Evolutionary conservation across 2,329 filamentous ascomycete species (phyloP).

Genomic region (Sphaerostilbella broomeana): DNA sequence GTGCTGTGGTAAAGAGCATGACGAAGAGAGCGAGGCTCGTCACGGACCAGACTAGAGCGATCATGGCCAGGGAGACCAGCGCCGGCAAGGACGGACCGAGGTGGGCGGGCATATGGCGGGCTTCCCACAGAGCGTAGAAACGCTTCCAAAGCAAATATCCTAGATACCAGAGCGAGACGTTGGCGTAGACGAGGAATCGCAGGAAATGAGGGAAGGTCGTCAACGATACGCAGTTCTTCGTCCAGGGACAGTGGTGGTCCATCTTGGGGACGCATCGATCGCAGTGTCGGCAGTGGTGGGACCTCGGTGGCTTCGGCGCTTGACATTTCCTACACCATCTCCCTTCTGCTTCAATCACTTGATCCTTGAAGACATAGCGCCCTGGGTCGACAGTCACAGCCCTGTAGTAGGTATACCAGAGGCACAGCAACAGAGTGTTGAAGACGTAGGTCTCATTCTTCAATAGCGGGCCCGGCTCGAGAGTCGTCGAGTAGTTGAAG

Average conservation of each 20-base stretch:
- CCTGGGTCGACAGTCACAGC: conserved; percentile 54
- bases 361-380: conserved; percentile 40
- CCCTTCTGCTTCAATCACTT: conserved; percentile 27
- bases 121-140: conserved; percentile 53
- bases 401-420: conserved; percentile 64
- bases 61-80: conserved; percentile 54
- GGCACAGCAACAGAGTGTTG: conserved; percentile 56
- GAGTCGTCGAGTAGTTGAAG: conserved; percentile 50
- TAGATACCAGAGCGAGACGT: conserved; percentile 57
- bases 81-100: conserved; percentile 59
- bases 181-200: conserved; percentile 67
- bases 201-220: conserved; percentile 77
- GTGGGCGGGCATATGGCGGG: conserved; percentile 64
- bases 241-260: conserved; percentile 88
- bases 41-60: conserved; percentile 51
- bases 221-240: conserved; percentile 73
- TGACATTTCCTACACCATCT: conserved; percentile 73
- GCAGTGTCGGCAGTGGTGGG: conserved; percentile 78
- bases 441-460: conserved; percentile 52
- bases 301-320: conserved; percentile 65
- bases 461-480: conserved; percentile 55
- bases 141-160: conserved; percentile 55
- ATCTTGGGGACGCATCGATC: conserved; percentile 69
- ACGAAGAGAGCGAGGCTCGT: conserved; percentile 57
- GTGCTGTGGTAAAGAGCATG: conserved; percentile 56